Evolutionary conservation across 2,329 filamentous ascomycete species (phyloP), one percentile per base, ranked within the genome.

Genomic region (Ambrosiella cleistominuta): DNA sequence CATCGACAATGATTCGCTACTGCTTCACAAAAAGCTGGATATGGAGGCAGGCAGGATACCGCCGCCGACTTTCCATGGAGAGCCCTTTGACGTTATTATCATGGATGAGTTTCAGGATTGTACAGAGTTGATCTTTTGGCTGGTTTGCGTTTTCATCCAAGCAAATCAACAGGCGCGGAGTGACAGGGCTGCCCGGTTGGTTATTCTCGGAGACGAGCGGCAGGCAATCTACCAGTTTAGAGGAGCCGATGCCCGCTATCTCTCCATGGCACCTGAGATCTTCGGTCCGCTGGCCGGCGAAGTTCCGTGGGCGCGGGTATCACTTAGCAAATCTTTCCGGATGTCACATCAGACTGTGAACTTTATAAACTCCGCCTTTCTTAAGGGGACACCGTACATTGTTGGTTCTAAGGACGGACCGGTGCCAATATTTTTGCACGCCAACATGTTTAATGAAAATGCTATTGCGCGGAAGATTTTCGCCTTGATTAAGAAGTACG

Each of bases 71-170:
- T 67, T 66, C 64, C 54, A 7, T 2, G 61, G n/a, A 7, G 19
- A 37, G 9, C 64, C 64, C 12, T 68, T 65, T 55, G 65, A 68
- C n/a, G 64, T 68, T 3, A 61, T 69, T 37, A 63, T 68, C 3
- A 40, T 68, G 8, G 66, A 69, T 38, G 67, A 69, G 57, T 63
- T 68, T 17, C 67, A 68, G 37, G 66, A 69, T 38, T 68, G 66
- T 35, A 66, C 64, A 1, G 61, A 63, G 6, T 36, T 61, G 27
- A 58, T 66, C 1, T 68, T 66, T 54, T 67, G 63, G 65, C 56
- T 68, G 2, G 56, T 61, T 0, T 61, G 35, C 17, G 60, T 62
- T n/a, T 67, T 69, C 13, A 61, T 68, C 35, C 57, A 44, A 1
- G 61, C 65, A 15, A 64, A 66, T 17, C 61, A 63, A 7, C 55